Conservation (phyloP, 495 filamentous ascomycete species). For the Usnea hakonensis region DNA sequence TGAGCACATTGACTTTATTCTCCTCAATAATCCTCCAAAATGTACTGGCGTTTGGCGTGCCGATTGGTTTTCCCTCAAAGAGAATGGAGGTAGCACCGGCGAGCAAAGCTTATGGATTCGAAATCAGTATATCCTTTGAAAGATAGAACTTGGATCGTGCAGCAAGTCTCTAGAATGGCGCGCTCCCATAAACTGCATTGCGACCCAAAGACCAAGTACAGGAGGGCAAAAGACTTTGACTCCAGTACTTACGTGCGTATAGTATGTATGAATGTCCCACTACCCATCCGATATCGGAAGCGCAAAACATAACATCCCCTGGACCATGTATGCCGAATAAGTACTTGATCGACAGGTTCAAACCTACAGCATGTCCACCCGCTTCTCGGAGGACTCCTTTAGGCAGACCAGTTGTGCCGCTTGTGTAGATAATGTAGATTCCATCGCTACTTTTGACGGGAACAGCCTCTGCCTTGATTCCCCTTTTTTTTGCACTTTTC, state of each 20-base stretch:
- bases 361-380: conserved; percentile 80
- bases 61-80: conserved; percentile 87
- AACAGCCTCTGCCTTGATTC: conserved; percentile 59
- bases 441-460: conserved; percentile 69
- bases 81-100: conserved; percentile 79
- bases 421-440: conserved; percentile 88
- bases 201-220: too few relatives aligned
- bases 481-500: conserved; percentile 55
- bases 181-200: too few relatives aligned
- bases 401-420: conserved; percentile 74
- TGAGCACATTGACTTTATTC: conserved; percentile 74
- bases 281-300: conserved; percentile 80
- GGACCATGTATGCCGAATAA: conserved; percentile 73
- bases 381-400: conserved; percentile 83
- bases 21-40: conserved; percentile 85
- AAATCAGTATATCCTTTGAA: too few relatives aligned
- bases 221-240: too few relatives aligned
- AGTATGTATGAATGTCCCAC: conserved; percentile 81
- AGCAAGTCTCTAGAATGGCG: too few relatives aligned
- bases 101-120: too few relatives aligned
- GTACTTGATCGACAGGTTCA: conserved; percentile 69
- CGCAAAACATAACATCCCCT: conserved; percentile 76
- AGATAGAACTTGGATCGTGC: too few relatives aligned
- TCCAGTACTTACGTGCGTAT: too few relatives aligned
- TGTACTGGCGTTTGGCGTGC: conserved; percentile 76